phyloP scores from a whole-genome alignment of 1,284 basidiomycete genomes.

The Puccinia polysora region DNA sequence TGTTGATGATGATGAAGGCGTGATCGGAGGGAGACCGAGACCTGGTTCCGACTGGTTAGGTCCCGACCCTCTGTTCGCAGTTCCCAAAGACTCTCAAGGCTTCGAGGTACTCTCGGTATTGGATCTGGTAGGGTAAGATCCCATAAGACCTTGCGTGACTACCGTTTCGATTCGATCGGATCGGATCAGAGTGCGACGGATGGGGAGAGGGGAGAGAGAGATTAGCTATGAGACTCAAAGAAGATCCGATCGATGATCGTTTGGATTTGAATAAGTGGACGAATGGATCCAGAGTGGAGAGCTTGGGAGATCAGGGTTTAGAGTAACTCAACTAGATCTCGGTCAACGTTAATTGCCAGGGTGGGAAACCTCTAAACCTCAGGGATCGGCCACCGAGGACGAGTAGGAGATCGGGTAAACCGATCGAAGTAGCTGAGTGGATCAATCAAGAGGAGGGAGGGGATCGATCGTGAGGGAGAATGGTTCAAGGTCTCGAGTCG shows the following conservation, averaged over 20 bases:
- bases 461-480: background rate
- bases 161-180: background rate
- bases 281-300: background rate
- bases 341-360: constrained; percentile 33
- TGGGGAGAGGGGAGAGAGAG: background rate
- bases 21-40: too few species aligned
- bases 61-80: constrained; percentile 33
- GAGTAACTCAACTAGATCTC: constrained; percentile 32
- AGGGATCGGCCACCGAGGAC: constrained; percentile 34
- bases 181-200: background rate
- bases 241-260: too few species aligned
- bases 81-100: constrained; percentile 23
- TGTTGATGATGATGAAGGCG: too few species aligned
- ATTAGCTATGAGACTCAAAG: too few species aligned
- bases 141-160: constrained; percentile 36
- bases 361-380: constrained; percentile 28
- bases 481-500: too few species aligned
- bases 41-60: background rate
- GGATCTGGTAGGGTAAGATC: constrained; percentile 22
- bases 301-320: background rate
- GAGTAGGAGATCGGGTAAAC: constrained; percentile 26
- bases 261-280: too few species aligned
- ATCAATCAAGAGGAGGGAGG: background rate
- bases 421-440: constrained; percentile 33
- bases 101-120: constrained; percentile 14